Base-by-base conservation (phyloP, 139 green algal genomes). In the Volvox reticuliferus region DNA sequence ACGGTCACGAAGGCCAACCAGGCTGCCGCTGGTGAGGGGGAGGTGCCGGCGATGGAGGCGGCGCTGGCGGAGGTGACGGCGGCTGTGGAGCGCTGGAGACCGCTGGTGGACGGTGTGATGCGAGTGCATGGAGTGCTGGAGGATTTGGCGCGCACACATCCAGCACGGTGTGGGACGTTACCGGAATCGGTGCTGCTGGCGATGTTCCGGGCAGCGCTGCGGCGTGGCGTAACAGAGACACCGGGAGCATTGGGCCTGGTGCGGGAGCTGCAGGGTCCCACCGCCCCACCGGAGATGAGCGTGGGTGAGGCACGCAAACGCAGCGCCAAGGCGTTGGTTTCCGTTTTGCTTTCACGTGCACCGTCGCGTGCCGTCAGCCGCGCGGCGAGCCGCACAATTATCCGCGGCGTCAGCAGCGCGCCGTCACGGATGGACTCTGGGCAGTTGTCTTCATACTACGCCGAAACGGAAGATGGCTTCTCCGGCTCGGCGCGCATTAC, bases 211-310 rank as follows among this genome's bases (percentile, higher is more conserved):
- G 35, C 61, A 20, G 76, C 87, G 76, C 76, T 91, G 76, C 87
- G 76, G 76, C 30, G 33, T 5, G 76, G 76, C 28, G 87, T 91
- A 32, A 14, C 61, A 30, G 87, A 91, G 76, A 75, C 82, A 35
- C 26, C 87, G 76, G 87, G 87, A 33, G 76, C 87, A 35, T 5
- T 24, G 35, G 61, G 24, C 55, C 87, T 86, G 76, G 87, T 86
- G 76, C 87, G 76, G 26, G 86, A 90, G 73, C 86, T 90, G 86
- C 86, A 90, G 73, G 86, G 86, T 13, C 86, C 86, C 71, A 90
- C 86, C 19, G 86, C 86, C 19, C 86, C 86, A 37, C 86, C 73
- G 20, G 86, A 90, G 71, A 62, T 90, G 50, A 90, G 35, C 12
- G 69, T 90, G 50, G 86, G 65, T 37, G 86, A 90, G 86, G 86